These are phyloP conservation scores for Xylaria digitata DNA, from an alignment of 2,329 filamentous ascomycete species.

Conservation along the genomic window DNA sequence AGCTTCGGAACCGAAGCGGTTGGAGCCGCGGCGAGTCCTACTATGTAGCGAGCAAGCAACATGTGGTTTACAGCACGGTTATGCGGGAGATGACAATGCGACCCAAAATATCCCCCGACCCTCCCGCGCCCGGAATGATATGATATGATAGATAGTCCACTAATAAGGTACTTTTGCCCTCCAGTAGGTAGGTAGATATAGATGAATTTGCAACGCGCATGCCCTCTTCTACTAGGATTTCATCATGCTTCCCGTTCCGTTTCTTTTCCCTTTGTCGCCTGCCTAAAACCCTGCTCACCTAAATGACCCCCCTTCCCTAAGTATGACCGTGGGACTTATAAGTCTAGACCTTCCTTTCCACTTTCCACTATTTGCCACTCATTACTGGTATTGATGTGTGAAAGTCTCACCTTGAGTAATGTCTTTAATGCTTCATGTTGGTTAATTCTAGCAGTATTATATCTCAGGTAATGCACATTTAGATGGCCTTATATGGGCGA, in stretches of 20 bases:
- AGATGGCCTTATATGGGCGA: background rate
- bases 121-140: background rate
- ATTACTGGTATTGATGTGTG: background rate
- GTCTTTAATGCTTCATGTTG: background rate
- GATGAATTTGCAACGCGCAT: background rate
- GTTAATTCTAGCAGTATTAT: background rate
- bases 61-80: background rate
- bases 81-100: background rate
- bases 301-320: background rate
- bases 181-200: background rate
- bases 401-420: background rate
- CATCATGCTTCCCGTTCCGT: background rate
- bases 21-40: no score
- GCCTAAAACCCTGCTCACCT: background rate
- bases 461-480: background rate
- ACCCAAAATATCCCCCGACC: background rate
- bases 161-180: no score
- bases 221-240: background rate
- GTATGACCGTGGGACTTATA: background rate
- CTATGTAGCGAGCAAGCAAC: no score
- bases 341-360: background rate
- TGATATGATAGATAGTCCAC: background rate
- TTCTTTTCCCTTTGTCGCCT: conserved; percentile 8
- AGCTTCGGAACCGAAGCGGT: no score
- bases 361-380: background rate